Conservation (phyloP, 208 protist species). For the Acanthamoeba culbertsoni region DNA sequence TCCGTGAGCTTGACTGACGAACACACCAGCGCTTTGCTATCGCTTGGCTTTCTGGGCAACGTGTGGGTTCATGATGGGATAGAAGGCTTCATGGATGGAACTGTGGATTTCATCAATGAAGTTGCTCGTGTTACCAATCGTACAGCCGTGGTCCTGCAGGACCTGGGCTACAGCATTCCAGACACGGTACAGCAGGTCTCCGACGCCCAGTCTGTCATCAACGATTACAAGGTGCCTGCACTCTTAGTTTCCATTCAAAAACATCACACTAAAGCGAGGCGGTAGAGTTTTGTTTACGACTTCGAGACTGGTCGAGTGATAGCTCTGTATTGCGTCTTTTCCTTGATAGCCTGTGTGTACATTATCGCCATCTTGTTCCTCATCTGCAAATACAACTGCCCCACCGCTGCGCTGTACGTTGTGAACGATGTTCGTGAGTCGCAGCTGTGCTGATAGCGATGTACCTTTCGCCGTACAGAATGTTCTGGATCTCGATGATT, state of each 20-base stretch:
- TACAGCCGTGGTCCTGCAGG: neutral
- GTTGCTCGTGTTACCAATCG: neutral
- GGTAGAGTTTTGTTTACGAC: neutral
- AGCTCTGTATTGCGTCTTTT: neutral
- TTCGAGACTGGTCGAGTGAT: neutral
- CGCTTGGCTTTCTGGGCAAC: neutral
- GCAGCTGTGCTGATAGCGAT: neutral
- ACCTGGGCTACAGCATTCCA: neutral
- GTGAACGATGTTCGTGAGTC: neutral
- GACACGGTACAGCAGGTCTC: neutral
- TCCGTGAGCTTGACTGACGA: neutral
- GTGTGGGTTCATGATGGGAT: neutral
- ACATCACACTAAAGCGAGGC: too few relatives aligned
- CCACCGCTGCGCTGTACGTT: neutral
- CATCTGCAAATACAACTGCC: neutral
- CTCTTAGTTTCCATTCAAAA: too few relatives aligned
- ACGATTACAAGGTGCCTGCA: neutral
- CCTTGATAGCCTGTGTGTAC: neutral
- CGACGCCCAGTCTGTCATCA: neutral
- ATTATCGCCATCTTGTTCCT: neutral
- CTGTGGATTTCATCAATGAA: neutral
- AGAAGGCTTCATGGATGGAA: neutral
- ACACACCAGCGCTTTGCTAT: neutral
- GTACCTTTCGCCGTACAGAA: neutral
- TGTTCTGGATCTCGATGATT: neutral